phyloP scores from a whole-genome alignment of 345 rosid species.

The Eucalyptus pauciflora region DNA sequence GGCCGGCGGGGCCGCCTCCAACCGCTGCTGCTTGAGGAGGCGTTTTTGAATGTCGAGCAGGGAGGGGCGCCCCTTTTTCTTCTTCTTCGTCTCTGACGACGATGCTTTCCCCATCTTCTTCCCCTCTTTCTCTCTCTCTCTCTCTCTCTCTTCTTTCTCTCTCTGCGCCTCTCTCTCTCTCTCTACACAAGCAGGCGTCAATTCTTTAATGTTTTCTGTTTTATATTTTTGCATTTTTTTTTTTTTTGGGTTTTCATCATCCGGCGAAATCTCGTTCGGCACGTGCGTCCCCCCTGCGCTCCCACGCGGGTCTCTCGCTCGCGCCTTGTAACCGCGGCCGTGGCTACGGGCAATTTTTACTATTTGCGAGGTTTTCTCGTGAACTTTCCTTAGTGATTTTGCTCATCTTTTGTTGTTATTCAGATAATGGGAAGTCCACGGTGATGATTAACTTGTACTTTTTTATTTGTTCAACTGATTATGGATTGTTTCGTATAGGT shows the following conservation, averaged over 20 bases:
- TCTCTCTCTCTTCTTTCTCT: neutral
- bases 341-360: neutral
- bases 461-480: neutral
- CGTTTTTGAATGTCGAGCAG: constrained; percentile 91
- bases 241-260: neutral
- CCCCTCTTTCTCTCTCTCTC: neutral
- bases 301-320: neutral
- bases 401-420: neutral
- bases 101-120: constrained; percentile 18
- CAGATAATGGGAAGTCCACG: neutral
- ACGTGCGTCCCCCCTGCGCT: neutral
- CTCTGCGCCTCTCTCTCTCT: neutral
- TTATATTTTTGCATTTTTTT: neutral
- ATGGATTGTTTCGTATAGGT: neutral
- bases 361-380: neutral
- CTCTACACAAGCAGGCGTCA: constrained; percentile 5
- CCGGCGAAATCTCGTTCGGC: neutral
- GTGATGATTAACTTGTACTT: neutral
- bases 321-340: neutral
- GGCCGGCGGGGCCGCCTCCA: neutral
- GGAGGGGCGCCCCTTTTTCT: constrained; percentile 97
- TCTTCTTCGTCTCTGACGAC: constrained; percentile 69
- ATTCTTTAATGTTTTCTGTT: neutral
- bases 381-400: neutral
- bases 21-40: constrained; percentile 46